Conservation (phyloP, 75 land plant species). For the Gnetum montanum region DNA sequence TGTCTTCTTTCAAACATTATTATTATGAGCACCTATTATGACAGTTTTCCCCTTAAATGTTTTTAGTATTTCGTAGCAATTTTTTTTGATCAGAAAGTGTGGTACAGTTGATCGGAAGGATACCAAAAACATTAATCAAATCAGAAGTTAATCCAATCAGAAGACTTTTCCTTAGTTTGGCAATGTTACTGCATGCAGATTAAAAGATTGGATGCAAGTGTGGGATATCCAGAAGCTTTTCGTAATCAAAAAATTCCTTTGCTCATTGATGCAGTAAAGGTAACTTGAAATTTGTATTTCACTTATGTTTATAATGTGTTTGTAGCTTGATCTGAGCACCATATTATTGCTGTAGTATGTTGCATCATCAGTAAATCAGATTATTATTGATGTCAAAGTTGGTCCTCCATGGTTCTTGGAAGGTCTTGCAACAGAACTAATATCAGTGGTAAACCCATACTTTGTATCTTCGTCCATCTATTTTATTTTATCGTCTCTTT, state of each 20-base stretch:
- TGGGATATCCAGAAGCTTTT: constrained; percentile 6
- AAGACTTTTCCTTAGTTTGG: no score
- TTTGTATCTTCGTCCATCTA: background rate
- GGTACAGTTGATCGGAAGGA: no score
- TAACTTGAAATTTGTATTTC: constrained; percentile 6
- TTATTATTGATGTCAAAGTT: constrained; percentile 88
- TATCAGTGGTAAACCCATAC: constrained; percentile 64
- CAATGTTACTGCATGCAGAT: constrained; percentile 37
- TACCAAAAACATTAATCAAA: no score
- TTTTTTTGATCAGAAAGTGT: no score
- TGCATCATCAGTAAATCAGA: constrained; percentile 54
- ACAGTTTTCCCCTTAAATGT: no score
- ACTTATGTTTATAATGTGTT: background rate
- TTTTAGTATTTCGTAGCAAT: no score
- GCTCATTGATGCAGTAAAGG: constrained; percentile 44
- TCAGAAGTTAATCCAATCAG: no score
- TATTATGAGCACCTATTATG: no score
- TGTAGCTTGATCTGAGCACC: background rate
- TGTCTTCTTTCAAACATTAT: no score
- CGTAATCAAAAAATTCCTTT: constrained; percentile 26
- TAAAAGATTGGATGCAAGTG: constrained; percentile 17
- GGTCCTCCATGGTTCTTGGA: constrained; percentile 77
- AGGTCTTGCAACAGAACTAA: constrained; percentile 64
- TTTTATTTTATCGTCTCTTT: background rate
- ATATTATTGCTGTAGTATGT: constrained; percentile 33